Conservation (phyloP, 1,139 yeast species). For the Lodderomyces parapsilosis region DNA sequence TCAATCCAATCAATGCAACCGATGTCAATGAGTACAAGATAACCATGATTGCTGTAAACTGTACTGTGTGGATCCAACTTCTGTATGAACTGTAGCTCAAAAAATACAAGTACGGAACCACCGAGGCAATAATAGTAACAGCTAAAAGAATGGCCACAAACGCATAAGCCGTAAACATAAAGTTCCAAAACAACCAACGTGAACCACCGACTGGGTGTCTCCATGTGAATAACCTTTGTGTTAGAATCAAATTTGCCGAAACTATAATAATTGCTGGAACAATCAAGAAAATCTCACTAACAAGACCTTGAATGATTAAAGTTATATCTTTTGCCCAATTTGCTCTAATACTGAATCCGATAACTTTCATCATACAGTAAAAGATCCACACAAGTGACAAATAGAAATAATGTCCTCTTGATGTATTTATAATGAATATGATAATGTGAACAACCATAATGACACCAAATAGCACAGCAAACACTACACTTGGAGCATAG, state of each 20-base stretch:
- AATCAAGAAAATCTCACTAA: slow-evolving; percentile 34
- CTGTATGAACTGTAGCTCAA: slow-evolving; percentile 22
- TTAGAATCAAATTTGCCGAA: slow-evolving; percentile 39
- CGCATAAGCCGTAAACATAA: slow-evolving; percentile 32
- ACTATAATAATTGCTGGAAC: slow-evolving; percentile 34
- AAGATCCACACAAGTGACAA: slow-evolving; percentile 32
- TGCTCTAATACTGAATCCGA: slow-evolving; percentile 33
- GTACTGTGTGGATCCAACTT: slow-evolving; percentile 29
- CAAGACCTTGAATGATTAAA: slow-evolving; percentile 26
- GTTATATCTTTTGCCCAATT: slow-evolving; percentile 30
- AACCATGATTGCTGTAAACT: slow-evolving; percentile 31
- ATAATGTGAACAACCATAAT: slow-evolving; percentile 25
- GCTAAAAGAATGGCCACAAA: slow-evolving; percentile 31
- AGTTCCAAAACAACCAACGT: slow-evolving; percentile 33
- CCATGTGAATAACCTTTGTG: slow-evolving; percentile 47
- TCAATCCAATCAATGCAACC: slow-evolving; percentile 33
- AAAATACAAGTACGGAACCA: slow-evolving; percentile 33
- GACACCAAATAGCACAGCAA: slow-evolving; percentile 29
- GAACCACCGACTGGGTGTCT: slow-evolving; percentile 50
- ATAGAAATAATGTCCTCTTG: slow-evolving; percentile 38
- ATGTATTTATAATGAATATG: slow-evolving; percentile 29
- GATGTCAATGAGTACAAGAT: slow-evolving; percentile 37
- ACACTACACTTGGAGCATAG: slow-evolving; percentile 30
- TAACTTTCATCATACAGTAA: slow-evolving; percentile 27
- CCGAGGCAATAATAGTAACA: slow-evolving; percentile 34